A percentile compares a stretch with the other conserved stretches of the same genome.
Conservation (phyloP, 768 basidiomycete genomes). For the Mycena amicta region DNA sequence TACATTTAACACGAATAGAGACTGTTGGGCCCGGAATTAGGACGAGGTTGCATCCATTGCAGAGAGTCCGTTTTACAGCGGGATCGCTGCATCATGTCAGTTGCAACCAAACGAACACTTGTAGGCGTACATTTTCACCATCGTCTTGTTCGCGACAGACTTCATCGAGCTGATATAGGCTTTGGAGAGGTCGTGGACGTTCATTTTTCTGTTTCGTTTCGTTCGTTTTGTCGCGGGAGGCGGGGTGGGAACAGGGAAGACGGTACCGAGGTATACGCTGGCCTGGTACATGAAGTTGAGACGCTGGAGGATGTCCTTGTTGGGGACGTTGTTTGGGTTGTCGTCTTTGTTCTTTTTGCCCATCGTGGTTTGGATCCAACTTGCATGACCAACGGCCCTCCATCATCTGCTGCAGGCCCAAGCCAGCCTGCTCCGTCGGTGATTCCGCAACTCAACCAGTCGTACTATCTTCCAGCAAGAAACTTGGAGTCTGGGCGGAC, state of each 20-base stretch:
- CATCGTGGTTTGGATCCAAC: constrained; percentile 41
- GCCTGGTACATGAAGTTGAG: constrained; percentile 88
- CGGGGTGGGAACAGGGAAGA: constrained; percentile 26
- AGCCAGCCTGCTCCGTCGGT: constrained; percentile 23
- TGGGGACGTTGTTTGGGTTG: constrained; percentile 58
- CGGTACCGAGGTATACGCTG: constrained; percentile 58
- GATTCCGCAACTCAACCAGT: neutral
- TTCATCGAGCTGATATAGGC: constrained; percentile 69
- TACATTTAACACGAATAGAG: constrained; percentile 66
- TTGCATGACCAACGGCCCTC: constrained; percentile 43
- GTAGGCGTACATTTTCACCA: constrained; percentile 68
- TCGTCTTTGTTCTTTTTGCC: constrained; percentile 68
- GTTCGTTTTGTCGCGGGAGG: constrained; percentile 23
- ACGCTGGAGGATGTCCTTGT: constrained; percentile 79
- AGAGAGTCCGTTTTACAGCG: constrained; percentile 77
- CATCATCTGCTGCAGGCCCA: constrained; percentile 43
- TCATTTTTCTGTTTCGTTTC: constrained; percentile 29
- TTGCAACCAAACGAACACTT: neutral
- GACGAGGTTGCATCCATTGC: constrained; percentile 65
- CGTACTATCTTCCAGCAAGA: neutral
- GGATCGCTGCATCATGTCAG: constrained; percentile 61
- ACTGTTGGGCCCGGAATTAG: constrained; percentile 72
- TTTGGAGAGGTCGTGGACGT: constrained; percentile 58
- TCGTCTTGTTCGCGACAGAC: constrained; percentile 72
- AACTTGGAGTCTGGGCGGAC: neutral